phyloP scores from a whole-genome alignment of 495 filamentous ascomycete species.

The Penicillium lagena region DNA sequence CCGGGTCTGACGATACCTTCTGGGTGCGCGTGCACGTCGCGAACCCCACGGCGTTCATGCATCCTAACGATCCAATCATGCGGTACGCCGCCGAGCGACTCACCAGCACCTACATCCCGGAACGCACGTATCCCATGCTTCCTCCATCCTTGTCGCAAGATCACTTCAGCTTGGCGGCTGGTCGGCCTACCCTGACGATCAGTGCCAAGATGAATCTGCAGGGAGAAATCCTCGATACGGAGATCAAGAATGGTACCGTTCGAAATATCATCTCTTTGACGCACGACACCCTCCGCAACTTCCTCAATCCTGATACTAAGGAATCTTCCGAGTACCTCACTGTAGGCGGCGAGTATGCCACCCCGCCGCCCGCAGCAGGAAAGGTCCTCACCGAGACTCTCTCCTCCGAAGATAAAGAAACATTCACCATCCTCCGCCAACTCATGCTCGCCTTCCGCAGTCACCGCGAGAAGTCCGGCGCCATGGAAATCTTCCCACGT shows the following conservation, averaged over 20 bases:
- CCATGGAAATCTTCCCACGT: constrained; percentile 24
- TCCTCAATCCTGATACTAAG: constrained; percentile 34
- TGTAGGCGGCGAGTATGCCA: constrained; percentile 34
- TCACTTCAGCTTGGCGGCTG: constrained; percentile 62
- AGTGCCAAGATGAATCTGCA: constrained; percentile 62
- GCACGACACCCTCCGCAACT: constrained; percentile 44
- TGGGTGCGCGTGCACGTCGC: constrained; percentile 91
- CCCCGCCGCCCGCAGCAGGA: not conserved
- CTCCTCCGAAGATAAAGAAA: constrained; percentile 29
- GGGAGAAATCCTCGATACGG: constrained; percentile 62
- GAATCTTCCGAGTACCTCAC: constrained; percentile 10
- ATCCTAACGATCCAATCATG: constrained; percentile 48
- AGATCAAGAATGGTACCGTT: constrained; percentile 64
- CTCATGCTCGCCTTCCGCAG: constrained; percentile 37
- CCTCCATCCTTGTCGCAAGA: constrained; percentile 45
- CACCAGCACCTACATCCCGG: constrained; percentile 68
- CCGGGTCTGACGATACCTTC: constrained; percentile 45
- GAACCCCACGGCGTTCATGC: constrained; percentile 84
- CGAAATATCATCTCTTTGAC: constrained; percentile 71
- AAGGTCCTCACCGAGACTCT: constrained; percentile 15
- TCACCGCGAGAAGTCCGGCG: constrained; percentile 32
- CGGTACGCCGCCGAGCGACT: constrained; percentile 57
- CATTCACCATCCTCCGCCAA: constrained; percentile 31
- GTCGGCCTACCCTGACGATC: constrained; percentile 73
- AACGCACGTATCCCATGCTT: constrained; percentile 72